Percentiles rank a stretch among this genome's conserved stretches.
phyloP scores from a whole-genome alignment of 2,329 filamentous ascomycete genomes.

The Raffaelea albimanens region DNA sequence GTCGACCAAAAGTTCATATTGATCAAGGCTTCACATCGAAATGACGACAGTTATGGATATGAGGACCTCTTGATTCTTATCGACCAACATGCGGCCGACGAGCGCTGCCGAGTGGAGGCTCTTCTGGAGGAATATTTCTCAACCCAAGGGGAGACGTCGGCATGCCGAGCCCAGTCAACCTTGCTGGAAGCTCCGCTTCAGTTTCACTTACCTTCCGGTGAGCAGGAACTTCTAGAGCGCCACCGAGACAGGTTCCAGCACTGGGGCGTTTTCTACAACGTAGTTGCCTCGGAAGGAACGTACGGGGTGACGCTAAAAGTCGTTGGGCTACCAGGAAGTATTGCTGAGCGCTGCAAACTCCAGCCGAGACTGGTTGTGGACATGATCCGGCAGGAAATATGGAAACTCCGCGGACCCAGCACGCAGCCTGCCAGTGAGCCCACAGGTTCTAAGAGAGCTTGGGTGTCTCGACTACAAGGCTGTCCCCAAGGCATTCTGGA shows the following conservation, averaged over 20 bases:
- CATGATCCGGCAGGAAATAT: constrained; percentile 66
- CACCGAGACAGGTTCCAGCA: constrained; percentile 47
- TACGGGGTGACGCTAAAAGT: constrained; percentile 33
- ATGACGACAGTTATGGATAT: not conserved
- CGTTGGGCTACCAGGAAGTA: constrained; percentile 55
- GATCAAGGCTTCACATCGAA: constrained; percentile 38
- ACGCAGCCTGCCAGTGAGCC: no score
- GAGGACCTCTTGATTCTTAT: constrained; percentile 56
- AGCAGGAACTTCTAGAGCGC: constrained; percentile 47
- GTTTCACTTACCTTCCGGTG: constrained; percentile 56
- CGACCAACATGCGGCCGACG: constrained; percentile 93
- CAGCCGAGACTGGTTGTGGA: constrained; percentile 66
- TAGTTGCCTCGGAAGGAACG: not conserved
- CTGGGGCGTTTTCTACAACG: constrained; percentile 68
- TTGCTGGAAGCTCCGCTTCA: constrained; percentile 42
- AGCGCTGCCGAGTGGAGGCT: constrained; percentile 69
- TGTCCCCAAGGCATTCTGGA: constrained; percentile 72
- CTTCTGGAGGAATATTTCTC: constrained; percentile 51
- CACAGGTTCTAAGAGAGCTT: constrained; percentile 29
- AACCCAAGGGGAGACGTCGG: not conserved
- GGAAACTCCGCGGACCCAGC: no score
- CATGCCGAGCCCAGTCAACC: constrained; percentile 20
- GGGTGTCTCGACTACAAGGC: constrained; percentile 53
- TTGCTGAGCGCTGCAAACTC: constrained; percentile 64
- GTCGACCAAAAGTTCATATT: constrained; percentile 89